Base-by-base conservation (phyloP, 257 asterid species). In the Perilla frutescens region DNA sequence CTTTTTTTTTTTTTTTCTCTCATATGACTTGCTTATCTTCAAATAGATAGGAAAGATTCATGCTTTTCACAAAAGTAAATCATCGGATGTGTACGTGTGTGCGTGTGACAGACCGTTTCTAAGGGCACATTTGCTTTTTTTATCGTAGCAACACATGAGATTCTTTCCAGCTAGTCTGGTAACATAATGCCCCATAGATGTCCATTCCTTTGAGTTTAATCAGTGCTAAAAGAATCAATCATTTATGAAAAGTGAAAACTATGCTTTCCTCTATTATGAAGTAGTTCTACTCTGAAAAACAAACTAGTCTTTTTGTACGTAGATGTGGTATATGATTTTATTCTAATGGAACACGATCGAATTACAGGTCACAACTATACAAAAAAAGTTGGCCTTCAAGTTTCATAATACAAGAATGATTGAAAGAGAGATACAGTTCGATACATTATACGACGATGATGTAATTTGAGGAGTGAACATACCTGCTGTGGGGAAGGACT, bases 1-100 rank as follows among this genome's bases (percentile, higher is more conserved):
- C 54, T 60, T 51, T 44, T 14, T 20, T 8, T 34, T 31, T n/a
- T 44, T 14, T 20, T 8, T 34, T 31, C 9, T 7, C 54, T 41
- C 63, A 10, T 73, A 59, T 11, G 26, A 73, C 26, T 62, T 45
- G 44, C 73, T 31, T 45, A 57, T 44, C 51, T 65, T 65, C 48
- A 80, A 51, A 48, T 34, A 62, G 63, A 56, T 29, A 32, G 54
- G 77, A 70, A 36, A 71, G 60, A 64, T 41, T 73, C 47, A 70
- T 71, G 71, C 49, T 63, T 70, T 72, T 56, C 77, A 75, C 64
- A 44, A 66, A 79, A 67, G 79, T 70, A 71, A 73, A 57, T 26
- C 59, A 74, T 68, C 49, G 71, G 43, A 44, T 1, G 47, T 49
- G n/a, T 62, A 68, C n/a, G 68, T 8, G 20, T 26, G 53, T 26